Conservation (phyloP, 345 rosid species). For the Melaleuca alternifolia region DNA sequence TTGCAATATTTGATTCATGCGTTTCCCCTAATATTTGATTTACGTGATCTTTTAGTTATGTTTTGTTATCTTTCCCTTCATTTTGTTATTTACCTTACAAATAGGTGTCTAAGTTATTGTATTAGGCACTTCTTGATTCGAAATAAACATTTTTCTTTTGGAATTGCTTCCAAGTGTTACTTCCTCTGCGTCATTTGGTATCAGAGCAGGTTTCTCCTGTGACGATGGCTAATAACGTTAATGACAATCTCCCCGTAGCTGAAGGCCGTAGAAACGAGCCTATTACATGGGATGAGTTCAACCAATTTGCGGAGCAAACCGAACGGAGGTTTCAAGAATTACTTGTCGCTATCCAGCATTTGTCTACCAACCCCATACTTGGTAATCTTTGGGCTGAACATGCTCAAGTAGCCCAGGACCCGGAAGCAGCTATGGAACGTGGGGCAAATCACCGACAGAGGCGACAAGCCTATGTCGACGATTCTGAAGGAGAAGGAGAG, state of each 20-base stretch:
- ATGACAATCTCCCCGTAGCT: background rate
- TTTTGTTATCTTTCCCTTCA: background rate
- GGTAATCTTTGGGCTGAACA: background rate
- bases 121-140: background rate
- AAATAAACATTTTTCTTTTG: background rate
- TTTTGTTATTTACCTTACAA: fast-evolving
- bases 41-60: background rate
- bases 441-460: background rate
- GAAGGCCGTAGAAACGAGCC: background rate
- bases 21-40: background rate
- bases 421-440: background rate
- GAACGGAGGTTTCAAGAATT: too few species aligned
- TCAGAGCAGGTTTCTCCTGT: background rate
- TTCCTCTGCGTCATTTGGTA: background rate
- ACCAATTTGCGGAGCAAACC: background rate
- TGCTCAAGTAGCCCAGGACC: fast-evolving
- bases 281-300: background rate
- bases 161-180: background rate
- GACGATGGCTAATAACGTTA: background rate
- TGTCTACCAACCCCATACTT: background rate
- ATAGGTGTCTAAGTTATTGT: background rate
- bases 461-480: background rate
- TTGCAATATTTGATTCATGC: fast-evolving
- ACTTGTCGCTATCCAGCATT: background rate
- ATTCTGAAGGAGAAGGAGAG: background rate